Conservation (phyloP, 228 moss, liverwort and hornwort genomes). For the Sphagnum magellanicum region DNA sequence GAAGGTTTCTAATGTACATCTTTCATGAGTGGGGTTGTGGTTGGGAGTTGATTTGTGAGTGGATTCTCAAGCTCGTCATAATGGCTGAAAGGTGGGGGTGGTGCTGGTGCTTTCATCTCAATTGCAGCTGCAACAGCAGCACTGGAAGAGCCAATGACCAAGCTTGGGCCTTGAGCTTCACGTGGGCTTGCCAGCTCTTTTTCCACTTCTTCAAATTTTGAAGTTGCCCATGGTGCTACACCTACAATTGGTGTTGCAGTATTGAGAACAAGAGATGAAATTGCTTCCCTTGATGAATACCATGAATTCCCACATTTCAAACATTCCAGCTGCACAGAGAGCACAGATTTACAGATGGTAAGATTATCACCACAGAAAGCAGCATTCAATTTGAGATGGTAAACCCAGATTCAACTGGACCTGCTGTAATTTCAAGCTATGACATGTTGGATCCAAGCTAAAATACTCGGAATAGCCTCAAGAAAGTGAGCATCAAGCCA, state of each 20-base stretch:
- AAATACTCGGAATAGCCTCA: too few relatives aligned
- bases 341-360: too few relatives aligned
- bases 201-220: conserved; percentile 84
- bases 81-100: conserved; percentile 12
- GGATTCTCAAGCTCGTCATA: conserved; percentile 62
- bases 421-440: too few relatives aligned
- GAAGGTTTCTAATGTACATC: neutral
- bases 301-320: conserved; percentile 91
- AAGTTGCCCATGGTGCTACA: conserved; percentile 88
- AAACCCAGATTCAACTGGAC: too few relatives aligned
- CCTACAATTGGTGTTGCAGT: conserved; percentile 56
- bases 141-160: conserved; percentile 4
- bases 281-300: conserved; percentile 83
- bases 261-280: conserved; percentile 67
- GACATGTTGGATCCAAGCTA: too few relatives aligned
- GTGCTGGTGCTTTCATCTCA: conserved; percentile 9
- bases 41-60: conserved; percentile 44
- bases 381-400: too few relatives aligned
- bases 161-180: conserved; percentile 3
- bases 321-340: conserved; percentile 66
- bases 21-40: conserved; percentile 13
- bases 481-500: too few relatives aligned
- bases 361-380: too few relatives aligned
- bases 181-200: conserved; percentile 52
- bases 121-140: conserved; percentile 1